Evolutionary conservation across 345 rosid species (phyloP).

Genomic region (Salix viminalis): DNA sequence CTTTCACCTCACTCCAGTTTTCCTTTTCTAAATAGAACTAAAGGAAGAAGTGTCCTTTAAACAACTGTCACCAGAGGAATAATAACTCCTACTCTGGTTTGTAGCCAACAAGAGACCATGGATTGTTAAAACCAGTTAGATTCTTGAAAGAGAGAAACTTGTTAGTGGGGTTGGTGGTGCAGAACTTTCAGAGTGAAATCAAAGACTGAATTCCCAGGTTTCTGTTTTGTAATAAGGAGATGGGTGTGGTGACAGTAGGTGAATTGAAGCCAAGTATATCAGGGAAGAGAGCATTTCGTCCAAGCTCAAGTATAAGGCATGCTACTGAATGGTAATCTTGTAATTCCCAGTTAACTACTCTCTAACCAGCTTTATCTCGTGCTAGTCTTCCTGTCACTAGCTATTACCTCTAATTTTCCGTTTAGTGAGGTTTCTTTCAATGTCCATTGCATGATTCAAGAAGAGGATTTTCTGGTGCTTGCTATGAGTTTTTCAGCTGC

Average conservation of each 20-base stretch:
- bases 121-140: constrained; percentile 23
- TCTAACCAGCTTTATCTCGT: neutral
- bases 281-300: constrained; percentile 84
- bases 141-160: constrained; percentile 17
- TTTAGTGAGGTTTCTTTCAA: neutral
- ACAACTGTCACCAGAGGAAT: constrained; percentile 18
- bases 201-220: constrained; percentile 2
- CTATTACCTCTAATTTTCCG: neutral
- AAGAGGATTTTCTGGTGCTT: neutral
- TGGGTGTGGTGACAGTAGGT: constrained; percentile 78
- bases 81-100: constrained; percentile 1
- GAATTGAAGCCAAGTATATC: constrained; percentile 79
- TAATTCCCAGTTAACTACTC: neutral
- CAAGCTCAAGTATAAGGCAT: constrained; percentile 84
- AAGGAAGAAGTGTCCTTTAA: constrained; percentile 3
- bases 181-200: constrained; percentile 13
- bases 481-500: neutral
- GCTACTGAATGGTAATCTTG: constrained; percentile 84
- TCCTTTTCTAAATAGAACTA: neutral
- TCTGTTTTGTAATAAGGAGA: constrained; percentile 20
- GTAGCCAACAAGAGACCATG: neutral
- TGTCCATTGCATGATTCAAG: neutral
- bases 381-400: neutral
- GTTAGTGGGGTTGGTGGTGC: constrained; percentile 14
- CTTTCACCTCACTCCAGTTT: constrained; percentile 36